Conservation (phyloP, 176 grass and related monocot species). For the Avena atlantica region DNA sequence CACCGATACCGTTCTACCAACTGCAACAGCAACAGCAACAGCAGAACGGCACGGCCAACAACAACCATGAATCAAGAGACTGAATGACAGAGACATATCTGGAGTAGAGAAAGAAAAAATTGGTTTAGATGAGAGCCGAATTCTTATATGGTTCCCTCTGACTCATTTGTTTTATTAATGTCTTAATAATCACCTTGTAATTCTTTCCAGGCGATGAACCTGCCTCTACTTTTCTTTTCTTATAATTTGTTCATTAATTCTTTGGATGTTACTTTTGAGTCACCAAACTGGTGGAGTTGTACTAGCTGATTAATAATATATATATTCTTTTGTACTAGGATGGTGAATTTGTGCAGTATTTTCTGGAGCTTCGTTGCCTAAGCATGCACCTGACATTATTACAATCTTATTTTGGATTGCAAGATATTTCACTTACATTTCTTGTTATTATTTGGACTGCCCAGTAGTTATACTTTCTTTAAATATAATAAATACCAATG, state of each 20-base stretch:
- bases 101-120: not conserved
- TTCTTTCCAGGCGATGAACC: constrained; percentile 51
- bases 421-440: not conserved
- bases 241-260: constrained; percentile 52
- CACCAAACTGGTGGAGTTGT: constrained; percentile 33
- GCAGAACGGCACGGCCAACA: constrained; percentile 54
- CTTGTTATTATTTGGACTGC: not conserved
- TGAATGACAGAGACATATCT: constrained; percentile 32
- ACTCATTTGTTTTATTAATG: constrained; percentile 66
- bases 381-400: not conserved
- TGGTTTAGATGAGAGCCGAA: constrained; percentile 42
- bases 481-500: not conserved
- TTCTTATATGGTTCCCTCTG: constrained; percentile 40
- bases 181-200: constrained; percentile 51
- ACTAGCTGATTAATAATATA: constrained; percentile 39
- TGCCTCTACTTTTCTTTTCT: constrained; percentile 35
- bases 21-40: constrained; percentile 53
- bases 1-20: constrained; percentile 65
- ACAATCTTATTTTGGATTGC: not conserved
- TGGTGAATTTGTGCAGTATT: not conserved
- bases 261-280: constrained; percentile 31
- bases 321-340: constrained; percentile 47
- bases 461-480: not conserved
- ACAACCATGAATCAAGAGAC: constrained; percentile 51
- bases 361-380: not conserved